phyloP scores from a whole-genome alignment of 2,329 filamentous ascomycete genomes.

The Rosellinia necatrix region DNA sequence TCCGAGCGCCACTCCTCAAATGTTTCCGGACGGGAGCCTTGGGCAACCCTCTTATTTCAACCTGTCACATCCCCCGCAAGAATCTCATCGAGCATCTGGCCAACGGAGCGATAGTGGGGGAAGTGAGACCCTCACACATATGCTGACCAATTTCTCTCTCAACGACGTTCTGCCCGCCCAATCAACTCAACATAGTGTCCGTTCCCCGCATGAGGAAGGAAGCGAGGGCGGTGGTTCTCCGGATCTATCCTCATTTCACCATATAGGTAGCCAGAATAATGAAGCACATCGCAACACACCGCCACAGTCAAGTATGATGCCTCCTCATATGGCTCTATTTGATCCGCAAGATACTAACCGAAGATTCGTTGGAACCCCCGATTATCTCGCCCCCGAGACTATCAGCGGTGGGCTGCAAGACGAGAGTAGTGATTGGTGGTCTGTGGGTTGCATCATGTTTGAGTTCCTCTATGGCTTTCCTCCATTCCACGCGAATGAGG shows the following conservation, averaged over 20 bases:
- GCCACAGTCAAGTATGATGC: conserved; percentile 73
- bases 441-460: conserved; percentile 96
- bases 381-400: conserved; percentile 96
- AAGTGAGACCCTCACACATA: conserved; percentile 80
- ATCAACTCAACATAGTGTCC: conserved; percentile 50
- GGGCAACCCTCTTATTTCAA: conserved; percentile 93
- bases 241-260: conserved; percentile 71
- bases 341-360: conserved; percentile 92
- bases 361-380: conserved; percentile 93
- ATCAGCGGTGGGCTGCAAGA: conserved; percentile 95
- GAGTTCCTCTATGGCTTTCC: conserved; percentile 94
- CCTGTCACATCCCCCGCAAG: conserved; percentile 61
- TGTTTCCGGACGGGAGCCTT: conserved; percentile 79
- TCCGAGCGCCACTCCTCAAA: conserved; percentile 81
- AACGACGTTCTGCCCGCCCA: conserved; percentile 57
- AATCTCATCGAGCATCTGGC: conserved; percentile 73
- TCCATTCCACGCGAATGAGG: conserved; percentile 87
- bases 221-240: conserved; percentile 76
- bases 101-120: conserved; percentile 91
- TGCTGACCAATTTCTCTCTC: conserved; percentile 80
- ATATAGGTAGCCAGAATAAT: conserved; percentile 49
- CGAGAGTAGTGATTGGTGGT: conserved; percentile 99
- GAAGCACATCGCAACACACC: conserved; percentile 64
- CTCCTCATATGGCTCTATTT: conserved; percentile 91
- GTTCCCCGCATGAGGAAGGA: conserved; percentile 74